Percentiles rank a stretch among this genome's conserved stretches.
Conservation (phyloP, 2,329 filamentous ascomycete genomes). For the Onygena corvina region DNA sequence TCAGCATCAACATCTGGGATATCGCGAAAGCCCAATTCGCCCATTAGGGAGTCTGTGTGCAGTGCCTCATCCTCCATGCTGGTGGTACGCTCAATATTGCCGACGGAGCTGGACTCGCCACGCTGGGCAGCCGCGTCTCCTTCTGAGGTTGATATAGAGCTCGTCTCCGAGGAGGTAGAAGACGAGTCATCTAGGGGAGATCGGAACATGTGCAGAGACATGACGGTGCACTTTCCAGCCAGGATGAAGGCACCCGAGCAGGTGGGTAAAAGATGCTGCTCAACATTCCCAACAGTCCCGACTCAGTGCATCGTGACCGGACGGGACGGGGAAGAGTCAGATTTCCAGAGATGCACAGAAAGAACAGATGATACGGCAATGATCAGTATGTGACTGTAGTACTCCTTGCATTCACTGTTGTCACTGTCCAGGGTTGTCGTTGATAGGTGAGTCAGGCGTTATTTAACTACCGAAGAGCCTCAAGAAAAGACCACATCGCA, state of each 20-base stretch:
- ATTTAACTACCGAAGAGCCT: neutral
- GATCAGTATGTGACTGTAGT: no score
- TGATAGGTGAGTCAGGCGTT: neutral
- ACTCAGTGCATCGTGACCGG: neutral
- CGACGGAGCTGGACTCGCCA: neutral
- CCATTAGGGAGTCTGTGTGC: constrained; percentile 9
- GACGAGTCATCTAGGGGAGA: constrained; percentile 27
- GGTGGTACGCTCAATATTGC: neutral
- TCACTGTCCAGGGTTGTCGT: neutral
- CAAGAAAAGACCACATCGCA: constrained; percentile 1
- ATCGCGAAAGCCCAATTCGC: constrained; percentile 10
- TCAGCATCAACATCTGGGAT: constrained; percentile 24
- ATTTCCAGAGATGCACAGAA: neutral
- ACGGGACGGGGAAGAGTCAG: neutral
- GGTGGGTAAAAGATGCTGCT: constrained; percentile 7
- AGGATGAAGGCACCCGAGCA: neutral
- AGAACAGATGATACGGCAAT: neutral
- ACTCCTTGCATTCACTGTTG: neutral
- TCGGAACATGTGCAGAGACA: constrained; percentile 31
- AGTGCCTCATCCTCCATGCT: constrained; percentile 2
- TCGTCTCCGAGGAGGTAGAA: neutral
- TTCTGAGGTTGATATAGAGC: constrained; percentile 2
- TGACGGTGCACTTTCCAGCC: neutral
- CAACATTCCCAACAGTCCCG: neutral
- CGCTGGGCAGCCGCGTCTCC: neutral